Evolutionary conservation across 805 yeast species (phyloP), one percentile per base, ranked within the genome.

Genomic region (Priceomyces medius): DNA sequence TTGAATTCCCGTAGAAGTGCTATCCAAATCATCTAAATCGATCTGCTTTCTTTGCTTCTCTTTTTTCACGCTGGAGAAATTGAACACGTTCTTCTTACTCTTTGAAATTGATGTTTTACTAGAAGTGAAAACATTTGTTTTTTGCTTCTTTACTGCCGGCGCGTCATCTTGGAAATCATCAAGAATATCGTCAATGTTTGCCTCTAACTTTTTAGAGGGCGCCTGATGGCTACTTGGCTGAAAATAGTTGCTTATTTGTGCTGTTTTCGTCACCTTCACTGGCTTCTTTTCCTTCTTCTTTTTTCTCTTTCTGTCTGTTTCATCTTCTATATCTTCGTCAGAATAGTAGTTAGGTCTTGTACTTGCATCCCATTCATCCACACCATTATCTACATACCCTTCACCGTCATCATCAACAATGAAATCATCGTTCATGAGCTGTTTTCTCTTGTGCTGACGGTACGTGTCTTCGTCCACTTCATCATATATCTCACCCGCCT

Each of bases 341-440:
- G 80, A 76, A 45, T 74, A 75, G 53, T 76, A 77, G 39, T 71
- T 65, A 32, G 74, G 77, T 40, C 71, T 68, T 41, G 70, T 58
- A 24, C 70, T 62, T 29, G 69, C 73, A 44, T 82, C 95, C 90
- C 95, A 88, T 45, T 88, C 96, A 53, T 91, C 95, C 6, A 76
- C 86, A 43, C 99, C 99, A 32, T 85, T 85, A 53, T 93, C 98
- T 1, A 88, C 90, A 56, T 91, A 91, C 0, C 97, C 98, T 49
- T 83, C 85, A 21, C 97, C 97, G 50, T 85, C 81, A 59, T 91
- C 98, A 59, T 89, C 97, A 2, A 88, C 95, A 27, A 91, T 93
- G 58, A 91, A 91, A 60, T 91, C 97, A 55, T 91, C 97, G 46
- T 85, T 83, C 61, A 88, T 73, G 36, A 93, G 71, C 44, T 89